Conservation (phyloP, 352 stramenopile species). For the Globisporangium echinulatum region DNA sequence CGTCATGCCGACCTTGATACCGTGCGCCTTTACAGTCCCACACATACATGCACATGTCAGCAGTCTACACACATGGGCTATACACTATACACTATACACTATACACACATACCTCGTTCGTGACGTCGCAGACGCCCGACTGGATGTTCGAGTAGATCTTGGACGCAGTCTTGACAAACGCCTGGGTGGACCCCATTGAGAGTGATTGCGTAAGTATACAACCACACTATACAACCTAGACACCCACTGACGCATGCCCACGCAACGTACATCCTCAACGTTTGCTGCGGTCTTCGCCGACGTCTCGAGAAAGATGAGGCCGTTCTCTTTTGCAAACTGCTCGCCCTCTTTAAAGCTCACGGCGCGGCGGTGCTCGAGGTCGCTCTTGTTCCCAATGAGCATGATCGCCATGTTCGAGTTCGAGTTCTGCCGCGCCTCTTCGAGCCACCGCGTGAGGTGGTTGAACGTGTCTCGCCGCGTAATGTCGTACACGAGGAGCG, state of each 20-base stretch:
- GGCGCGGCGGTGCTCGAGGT: constrained; percentile 93
- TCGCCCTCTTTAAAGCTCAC: constrained; percentile 97
- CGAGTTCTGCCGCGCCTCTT: constrained; percentile 97
- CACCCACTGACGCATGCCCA: background rate
- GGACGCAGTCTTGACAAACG: constrained; percentile 93
- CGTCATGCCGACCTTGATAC: constrained; percentile 88
- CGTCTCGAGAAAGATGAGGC: constrained; percentile 99
- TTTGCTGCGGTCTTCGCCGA: constrained; percentile 98
- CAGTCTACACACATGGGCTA: background rate
- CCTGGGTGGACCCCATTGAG: constrained; percentile 24
- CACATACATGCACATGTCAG: background rate
- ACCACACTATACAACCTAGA: background rate
- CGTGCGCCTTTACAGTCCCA: constrained; percentile 48
- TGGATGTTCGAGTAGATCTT: constrained; percentile 97
- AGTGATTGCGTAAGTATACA: too few species aligned
- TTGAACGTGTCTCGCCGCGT: constrained; percentile 98
- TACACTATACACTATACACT: background rate
- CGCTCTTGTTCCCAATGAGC: constrained; percentile 98
- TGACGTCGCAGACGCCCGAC: constrained; percentile 91
- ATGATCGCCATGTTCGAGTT: constrained; percentile 99
- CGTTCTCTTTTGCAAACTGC: constrained; percentile 98
- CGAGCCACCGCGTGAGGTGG: constrained; percentile 97
- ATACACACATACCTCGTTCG: constrained; percentile 76
- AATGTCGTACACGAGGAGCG: constrained; percentile 98
- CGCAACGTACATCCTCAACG: constrained; percentile 93